Base-by-base conservation (phyloP, 2,329 filamentous ascomycete genomes). In the Neodidymelliopsis sp. region DNA sequence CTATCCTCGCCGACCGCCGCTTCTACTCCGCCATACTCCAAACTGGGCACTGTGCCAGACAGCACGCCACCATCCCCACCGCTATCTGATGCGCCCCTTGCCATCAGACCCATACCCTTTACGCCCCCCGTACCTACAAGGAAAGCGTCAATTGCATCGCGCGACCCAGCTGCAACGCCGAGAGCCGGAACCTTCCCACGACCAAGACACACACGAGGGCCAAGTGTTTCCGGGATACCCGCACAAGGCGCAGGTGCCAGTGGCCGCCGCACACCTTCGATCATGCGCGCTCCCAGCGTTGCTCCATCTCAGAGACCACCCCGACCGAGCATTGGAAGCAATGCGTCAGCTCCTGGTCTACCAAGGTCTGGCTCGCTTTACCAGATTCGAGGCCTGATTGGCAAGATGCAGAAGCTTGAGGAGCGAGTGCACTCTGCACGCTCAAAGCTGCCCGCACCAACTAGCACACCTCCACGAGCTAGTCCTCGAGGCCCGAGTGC, bases 391-490 rank as follows among this genome's bases (percentile, higher is more conserved):
- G 89, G 88, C 22, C 85, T 99, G 57, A 96, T 95, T 49, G 92
- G 91, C 20, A 94, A 97, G 75, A 97, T 97, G 91, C 91, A 97
- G 74, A 90, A 91, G 60, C 86, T 99, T 53, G 94, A 97, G 72
- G 90, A 94, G 56, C 85, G 94, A 33, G 93, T 99, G 8, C 91
- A 97, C 53, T 91, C 88, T 18, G 94, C 88, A 13, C 86, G 91
- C 60, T 97, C 93, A 28, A 96, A 94, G 74, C 83, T 99, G 15
- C 94, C 94, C 2, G 90, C 88, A 1, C 90, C 92, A 2, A 81
- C 84, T 6, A 81, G 79, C 44, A 94, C 89, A 0, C 91, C 92
- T 4, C 91, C 92, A 13, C 85, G 87, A 36, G 82, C 83, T 4
- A 96, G 91, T n/a, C 91, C 92, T 16, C 84, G 90, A 37, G 79